These are phyloP conservation scores for Leccinum subfulvum DNA, from an alignment of 1,284 basidiomycete species.

Conservation along the genomic window DNA sequence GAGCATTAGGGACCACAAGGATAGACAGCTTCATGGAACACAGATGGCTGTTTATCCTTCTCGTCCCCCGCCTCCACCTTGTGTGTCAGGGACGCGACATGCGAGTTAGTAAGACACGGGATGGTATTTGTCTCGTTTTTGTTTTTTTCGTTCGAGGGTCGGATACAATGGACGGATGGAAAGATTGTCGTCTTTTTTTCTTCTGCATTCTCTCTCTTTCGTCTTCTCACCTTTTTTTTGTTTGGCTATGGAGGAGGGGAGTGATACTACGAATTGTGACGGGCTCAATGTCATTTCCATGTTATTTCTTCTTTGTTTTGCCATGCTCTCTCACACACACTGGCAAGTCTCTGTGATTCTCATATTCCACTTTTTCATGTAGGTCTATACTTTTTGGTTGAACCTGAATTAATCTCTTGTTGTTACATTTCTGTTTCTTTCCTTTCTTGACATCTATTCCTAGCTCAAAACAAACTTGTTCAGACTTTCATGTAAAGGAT, in stretches of 20 bases:
- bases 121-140: background rate
- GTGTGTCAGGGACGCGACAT: conserved; percentile 26
- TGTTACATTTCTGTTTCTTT: too few species aligned
- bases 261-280: conserved; percentile 23
- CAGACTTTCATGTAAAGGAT: too few species aligned
- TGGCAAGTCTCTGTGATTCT: background rate
- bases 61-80: too few species aligned
- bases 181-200: background rate
- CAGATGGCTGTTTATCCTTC: too few species aligned
- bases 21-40: too few species aligned
- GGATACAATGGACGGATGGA: background rate
- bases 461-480: too few species aligned
- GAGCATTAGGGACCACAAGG: too few species aligned
- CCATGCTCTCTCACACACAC: background rate
- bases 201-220: background rate
- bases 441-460: too few species aligned
- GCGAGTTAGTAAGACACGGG: conserved; percentile 23
- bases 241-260: conserved; percentile 10
- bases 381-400: background rate
- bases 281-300: conserved; percentile 4
- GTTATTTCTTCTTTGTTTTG: conserved; percentile 6
- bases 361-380: background rate
- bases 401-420: too few species aligned
- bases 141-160: background rate
- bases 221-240: background rate